phyloP scores from a whole-genome alignment of 2,329 filamentous ascomycete genomes.

The Bertia moriformis region DNA sequence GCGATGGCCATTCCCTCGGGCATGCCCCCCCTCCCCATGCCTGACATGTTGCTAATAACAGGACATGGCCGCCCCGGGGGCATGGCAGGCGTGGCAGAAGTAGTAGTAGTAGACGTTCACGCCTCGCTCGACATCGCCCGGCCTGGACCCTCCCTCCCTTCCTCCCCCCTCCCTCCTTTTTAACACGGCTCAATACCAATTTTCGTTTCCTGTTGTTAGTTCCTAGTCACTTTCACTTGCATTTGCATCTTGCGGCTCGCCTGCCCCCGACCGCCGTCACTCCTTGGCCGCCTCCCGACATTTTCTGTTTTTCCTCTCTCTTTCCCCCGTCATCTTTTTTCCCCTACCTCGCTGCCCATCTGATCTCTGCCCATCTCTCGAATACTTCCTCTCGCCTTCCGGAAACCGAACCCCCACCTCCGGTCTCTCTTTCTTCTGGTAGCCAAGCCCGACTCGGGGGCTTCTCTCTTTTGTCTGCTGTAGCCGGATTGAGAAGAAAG shows the following conservation, averaged over 20 bases:
- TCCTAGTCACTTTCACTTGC: conserved; percentile 1
- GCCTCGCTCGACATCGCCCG: conserved; percentile 4
- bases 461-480: not conserved
- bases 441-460: not conserved
- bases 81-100: not conserved
- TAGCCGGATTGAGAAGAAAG: not conserved
- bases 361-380: not conserved
- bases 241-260: conserved; percentile 5
- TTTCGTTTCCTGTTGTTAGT: conserved; percentile 3
- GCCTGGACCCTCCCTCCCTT: conserved; percentile 8
- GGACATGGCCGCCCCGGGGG: not conserved
- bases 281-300: too few species aligned
- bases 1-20: too few species aligned
- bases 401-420: not conserved
- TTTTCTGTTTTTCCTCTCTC: conserved; percentile 2
- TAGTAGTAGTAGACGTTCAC: conserved; percentile 4
- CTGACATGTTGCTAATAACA: not conserved
- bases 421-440: not conserved
- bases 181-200: conserved; percentile 1
- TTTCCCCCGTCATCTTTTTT: conserved; percentile 1
- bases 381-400: not conserved
- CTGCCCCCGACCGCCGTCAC: conserved; percentile 5
- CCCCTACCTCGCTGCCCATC: not conserved
- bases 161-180: conserved; percentile 6
- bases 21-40: not conserved